These are phyloP conservation scores for Ogataea kodamae DNA, from an alignment of 805 yeast genomes.

Conservation along the genomic window DNA sequence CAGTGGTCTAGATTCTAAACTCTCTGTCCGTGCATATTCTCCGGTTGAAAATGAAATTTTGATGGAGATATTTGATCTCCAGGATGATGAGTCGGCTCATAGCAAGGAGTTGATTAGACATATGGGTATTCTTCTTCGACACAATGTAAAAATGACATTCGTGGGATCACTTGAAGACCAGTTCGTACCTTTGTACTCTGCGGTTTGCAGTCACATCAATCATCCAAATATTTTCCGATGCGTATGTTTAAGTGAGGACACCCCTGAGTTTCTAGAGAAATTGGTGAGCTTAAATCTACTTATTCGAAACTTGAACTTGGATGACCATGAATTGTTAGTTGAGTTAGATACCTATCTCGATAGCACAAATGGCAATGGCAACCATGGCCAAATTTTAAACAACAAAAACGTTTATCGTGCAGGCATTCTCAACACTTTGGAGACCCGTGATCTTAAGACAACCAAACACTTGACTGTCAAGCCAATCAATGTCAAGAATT, in stretches of 20 bases:
- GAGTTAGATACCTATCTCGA: slow-evolving; percentile 75
- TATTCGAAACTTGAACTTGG: slow-evolving; percentile 27
- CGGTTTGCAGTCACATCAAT: slow-evolving; percentile 67
- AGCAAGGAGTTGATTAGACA: slow-evolving; percentile 68
- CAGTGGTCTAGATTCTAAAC: slow-evolving; percentile 76
- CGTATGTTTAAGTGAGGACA: slow-evolving; percentile 60
- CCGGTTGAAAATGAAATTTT: slow-evolving; percentile 83
- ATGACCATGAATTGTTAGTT: slow-evolving; percentile 31
- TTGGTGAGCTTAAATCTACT: slow-evolving; percentile 24
- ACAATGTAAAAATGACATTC: slow-evolving; percentile 74
- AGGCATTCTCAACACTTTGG: slow-evolving; percentile 70
- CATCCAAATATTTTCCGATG: slow-evolving; percentile 91
- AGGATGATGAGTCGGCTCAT: slow-evolving; percentile 66
- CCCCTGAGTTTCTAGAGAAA: slow-evolving; percentile 43
- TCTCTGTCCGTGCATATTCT: slow-evolving; percentile 78
- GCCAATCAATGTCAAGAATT: slow-evolving; percentile 39
- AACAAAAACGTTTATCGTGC: slow-evolving; percentile 68
- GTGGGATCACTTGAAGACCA: slow-evolving; percentile 90
- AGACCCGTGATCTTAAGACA: slow-evolving; percentile 59
- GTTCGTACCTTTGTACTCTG: slow-evolving; percentile 87
- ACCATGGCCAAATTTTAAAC: slow-evolving; percentile 67
- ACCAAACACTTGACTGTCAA: slow-evolving; percentile 35
- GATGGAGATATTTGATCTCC: slow-evolving; percentile 84
- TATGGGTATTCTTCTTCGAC: slow-evolving; percentile 58
- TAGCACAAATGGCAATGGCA: slow-evolving; percentile 71